These are phyloP conservation scores for Moringa oleifera DNA, from an alignment of 345 rosid species.

Conservation along the genomic window DNA sequence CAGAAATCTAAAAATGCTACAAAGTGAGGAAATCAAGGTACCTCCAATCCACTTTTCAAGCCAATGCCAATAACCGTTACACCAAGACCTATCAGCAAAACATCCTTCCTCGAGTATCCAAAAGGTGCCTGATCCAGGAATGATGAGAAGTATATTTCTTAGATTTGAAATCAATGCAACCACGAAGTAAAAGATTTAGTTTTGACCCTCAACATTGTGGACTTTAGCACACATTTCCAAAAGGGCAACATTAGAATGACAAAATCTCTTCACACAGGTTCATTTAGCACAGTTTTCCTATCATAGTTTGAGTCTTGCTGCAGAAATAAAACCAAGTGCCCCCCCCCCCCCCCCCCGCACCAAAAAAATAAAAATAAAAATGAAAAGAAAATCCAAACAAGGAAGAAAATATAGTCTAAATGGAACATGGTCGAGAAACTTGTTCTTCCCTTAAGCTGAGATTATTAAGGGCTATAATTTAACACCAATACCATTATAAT, in stretches of 20 bases:
- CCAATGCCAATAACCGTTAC: constrained; percentile 69
- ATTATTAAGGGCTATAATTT: no score
- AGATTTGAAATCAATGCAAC: background rate
- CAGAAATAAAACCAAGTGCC: background rate
- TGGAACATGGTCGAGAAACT: background rate
- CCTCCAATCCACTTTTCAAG: constrained; percentile 91
- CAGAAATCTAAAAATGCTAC: background rate
- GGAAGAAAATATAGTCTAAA: no score
- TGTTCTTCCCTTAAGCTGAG: no score
- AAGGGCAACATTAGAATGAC: background rate
- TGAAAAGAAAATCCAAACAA: no score
- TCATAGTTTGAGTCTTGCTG: background rate
- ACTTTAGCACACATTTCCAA: background rate
- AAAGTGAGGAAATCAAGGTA: constrained; percentile 19
- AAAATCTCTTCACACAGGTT: background rate
- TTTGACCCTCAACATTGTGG: background rate
- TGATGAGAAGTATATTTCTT: constrained; percentile 6
- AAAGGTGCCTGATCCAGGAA: constrained; percentile 54
- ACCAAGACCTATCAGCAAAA: constrained; percentile 80
- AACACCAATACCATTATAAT: no score
- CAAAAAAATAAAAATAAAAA: no score
- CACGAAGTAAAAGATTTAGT: background rate
- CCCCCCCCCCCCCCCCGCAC: no score
- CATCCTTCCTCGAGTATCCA: constrained; percentile 91
- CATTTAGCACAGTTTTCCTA: background rate